A percentile compares a stretch with the other conserved stretches of the same genome.
These are phyloP conservation scores for Wakefieldia striispora DNA, from an alignment of 768 basidiomycete genomes.

Conservation along the genomic window DNA sequence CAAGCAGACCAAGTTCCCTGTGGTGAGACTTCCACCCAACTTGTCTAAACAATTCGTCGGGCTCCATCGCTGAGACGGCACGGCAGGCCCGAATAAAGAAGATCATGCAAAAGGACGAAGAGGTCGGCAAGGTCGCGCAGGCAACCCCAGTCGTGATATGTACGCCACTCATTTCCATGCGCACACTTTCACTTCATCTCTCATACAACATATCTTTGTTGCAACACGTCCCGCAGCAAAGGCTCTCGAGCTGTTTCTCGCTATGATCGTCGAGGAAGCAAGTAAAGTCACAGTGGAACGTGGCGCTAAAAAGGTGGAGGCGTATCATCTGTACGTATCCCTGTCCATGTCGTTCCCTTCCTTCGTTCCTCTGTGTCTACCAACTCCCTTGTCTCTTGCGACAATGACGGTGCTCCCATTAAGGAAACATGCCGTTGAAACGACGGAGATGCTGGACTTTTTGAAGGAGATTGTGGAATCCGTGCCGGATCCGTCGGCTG, in stretches of 20 bases:
- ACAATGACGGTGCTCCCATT: too few relatives aligned
- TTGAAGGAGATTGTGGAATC: constrained; percentile 86
- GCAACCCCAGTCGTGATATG: constrained; percentile 97
- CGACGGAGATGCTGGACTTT: constrained; percentile 89
- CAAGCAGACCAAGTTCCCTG: constrained; percentile 89
- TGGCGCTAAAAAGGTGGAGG: constrained; percentile 86
- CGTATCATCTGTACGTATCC: constrained; percentile 85
- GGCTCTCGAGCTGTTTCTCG: constrained; percentile 89
- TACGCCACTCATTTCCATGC: constrained; percentile 43
- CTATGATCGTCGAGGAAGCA: constrained; percentile 77
- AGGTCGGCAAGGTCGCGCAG: constrained; percentile 97
- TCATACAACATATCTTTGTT: background rate
- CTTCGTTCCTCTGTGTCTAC: too few relatives aligned
- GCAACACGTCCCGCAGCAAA: constrained; percentile 61
- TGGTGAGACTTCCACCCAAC: constrained; percentile 49
- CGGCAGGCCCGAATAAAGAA: constrained; percentile 93
- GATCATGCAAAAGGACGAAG: constrained; percentile 99
- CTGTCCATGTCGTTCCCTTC: background rate
- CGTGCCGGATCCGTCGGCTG: constrained; percentile 84
- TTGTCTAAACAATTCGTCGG: background rate
- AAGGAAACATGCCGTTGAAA: constrained; percentile 93
- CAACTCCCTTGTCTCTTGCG: background rate
- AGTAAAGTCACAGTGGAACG: constrained; percentile 75
- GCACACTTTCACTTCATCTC: background rate
- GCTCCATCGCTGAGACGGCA: constrained; percentile 9